Evolutionary conservation across 2,329 filamentous ascomycete genomes (phyloP).

Genomic region (Alternaria consortialis): DNA sequence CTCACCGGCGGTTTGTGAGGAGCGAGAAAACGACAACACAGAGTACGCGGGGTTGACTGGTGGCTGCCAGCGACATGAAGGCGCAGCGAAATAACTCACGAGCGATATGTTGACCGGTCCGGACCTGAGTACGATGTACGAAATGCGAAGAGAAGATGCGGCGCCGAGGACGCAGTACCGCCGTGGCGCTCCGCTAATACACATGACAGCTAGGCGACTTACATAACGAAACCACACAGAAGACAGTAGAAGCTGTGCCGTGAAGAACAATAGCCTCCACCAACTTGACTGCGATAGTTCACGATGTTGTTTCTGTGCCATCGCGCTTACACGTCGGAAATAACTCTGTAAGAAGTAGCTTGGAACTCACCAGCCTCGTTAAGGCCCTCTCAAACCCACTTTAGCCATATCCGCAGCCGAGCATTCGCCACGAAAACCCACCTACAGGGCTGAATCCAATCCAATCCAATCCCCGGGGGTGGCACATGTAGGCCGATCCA

Average conservation of each 20-base stretch:
- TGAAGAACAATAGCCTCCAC: slow-evolving; percentile 11
- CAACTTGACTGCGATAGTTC: slow-evolving; percentile 3
- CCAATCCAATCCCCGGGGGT: not conserved
- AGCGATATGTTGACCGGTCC: slow-evolving; percentile 1
- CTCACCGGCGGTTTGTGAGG: slow-evolving; percentile 12
- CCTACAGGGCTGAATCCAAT: slow-evolving; percentile 16
- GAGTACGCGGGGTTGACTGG: not conserved
- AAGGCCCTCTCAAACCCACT: not conserved
- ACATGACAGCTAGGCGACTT: not conserved
- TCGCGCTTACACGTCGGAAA: slow-evolving; percentile 12
- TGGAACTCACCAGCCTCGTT: slow-evolving; percentile 12
- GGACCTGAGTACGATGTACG: not conserved
- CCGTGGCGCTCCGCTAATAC: not conserved
- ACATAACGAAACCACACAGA: not conserved
- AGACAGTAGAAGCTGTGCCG: not conserved
- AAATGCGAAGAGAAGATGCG: not conserved
- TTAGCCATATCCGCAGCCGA: slow-evolving; percentile 16
- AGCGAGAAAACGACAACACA: not conserved
- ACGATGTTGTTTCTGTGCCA: slow-evolving; percentile 3
- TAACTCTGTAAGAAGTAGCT: slow-evolving; percentile 5
- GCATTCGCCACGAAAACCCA: slow-evolving; percentile 15
- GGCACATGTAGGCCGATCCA: slow-evolving; percentile 3
- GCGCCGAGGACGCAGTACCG: not conserved
- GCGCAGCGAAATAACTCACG: not conserved
- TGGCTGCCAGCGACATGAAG: not conserved